phyloP scores from a whole-genome alignment of 495 filamentous ascomycete species.

The Pyrenopolyporus hunteri region DNA sequence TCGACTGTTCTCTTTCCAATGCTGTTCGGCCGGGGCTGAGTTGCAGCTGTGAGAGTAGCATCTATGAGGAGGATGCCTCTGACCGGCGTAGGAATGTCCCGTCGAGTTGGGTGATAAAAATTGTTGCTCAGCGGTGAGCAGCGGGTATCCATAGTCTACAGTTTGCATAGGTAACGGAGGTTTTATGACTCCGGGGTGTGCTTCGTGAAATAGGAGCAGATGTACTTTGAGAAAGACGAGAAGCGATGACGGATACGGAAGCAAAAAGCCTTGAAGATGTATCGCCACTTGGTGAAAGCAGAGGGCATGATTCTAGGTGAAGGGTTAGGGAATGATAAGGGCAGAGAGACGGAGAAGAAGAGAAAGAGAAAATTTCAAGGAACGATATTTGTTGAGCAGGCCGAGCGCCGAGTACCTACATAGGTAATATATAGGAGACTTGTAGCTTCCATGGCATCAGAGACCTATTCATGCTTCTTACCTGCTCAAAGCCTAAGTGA shows the following conservation, averaged over 20 bases:
- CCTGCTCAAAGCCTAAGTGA: not conserved
- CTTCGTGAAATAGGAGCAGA: slow-evolving; percentile 22
- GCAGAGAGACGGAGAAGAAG: not conserved
- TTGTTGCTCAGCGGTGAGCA: slow-evolving; percentile 8
- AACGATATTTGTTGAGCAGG: slow-evolving; percentile 1
- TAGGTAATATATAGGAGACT: no score
- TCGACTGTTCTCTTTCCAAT: slow-evolving; percentile 37
- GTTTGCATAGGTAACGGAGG: slow-evolving; percentile 18
- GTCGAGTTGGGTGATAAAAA: slow-evolving; percentile 23
- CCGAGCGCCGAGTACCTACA: no score
- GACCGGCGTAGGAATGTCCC: slow-evolving; percentile 16
- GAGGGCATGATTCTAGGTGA: slow-evolving; percentile 26
- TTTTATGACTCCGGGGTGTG: slow-evolving; percentile 19
- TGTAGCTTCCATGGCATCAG: not conserved
- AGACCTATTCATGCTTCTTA: not conserved
- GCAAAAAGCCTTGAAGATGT: slow-evolving; percentile 24
- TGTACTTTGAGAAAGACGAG: slow-evolving; percentile 20
- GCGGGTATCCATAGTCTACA: slow-evolving; percentile 14
- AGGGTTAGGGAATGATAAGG: not conserved
- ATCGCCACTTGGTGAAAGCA: slow-evolving; percentile 26
- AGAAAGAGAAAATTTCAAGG: not conserved
- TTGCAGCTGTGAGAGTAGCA: slow-evolving; percentile 29
- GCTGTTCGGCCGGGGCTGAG: slow-evolving; percentile 34
- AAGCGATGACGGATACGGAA: slow-evolving; percentile 23
- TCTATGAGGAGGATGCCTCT: slow-evolving; percentile 24